Conservation (phyloP, 352 stramenopile genomes). For the Pythium sp. region DNA sequence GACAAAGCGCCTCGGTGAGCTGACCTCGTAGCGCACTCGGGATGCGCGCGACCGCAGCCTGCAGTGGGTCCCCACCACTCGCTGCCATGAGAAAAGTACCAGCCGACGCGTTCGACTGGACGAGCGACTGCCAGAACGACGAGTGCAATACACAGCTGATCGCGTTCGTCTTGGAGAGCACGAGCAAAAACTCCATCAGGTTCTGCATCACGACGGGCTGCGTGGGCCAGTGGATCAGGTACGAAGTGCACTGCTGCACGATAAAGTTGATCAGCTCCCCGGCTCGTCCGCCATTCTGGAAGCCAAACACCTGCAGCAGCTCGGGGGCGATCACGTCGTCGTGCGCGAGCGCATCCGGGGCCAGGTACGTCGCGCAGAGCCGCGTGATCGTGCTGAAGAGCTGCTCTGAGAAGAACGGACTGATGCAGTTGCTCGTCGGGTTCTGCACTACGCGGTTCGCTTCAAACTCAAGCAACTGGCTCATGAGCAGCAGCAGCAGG, state of each 20-base stretch:
- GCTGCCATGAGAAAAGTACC: constrained; percentile 43
- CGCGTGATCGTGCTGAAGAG: constrained; percentile 71
- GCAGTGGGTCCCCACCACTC: constrained; percentile 27
- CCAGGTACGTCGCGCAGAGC: constrained; percentile 72
- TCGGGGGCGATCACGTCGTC: constrained; percentile 39
- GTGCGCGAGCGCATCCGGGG: constrained; percentile 42
- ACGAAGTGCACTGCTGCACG: constrained; percentile 61
- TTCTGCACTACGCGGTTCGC: constrained; percentile 51
- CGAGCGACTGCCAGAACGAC: constrained; percentile 67
- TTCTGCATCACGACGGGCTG: constrained; percentile 84
- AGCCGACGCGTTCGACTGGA: constrained; percentile 66
- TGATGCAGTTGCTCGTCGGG: constrained; percentile 53
- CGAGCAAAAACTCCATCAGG: constrained; percentile 71
- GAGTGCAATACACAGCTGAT: constrained; percentile 55
- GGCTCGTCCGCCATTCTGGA: constrained; percentile 47
- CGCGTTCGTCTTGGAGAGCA: constrained; percentile 60
- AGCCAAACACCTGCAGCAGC: constrained; percentile 64
- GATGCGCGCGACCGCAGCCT: constrained; percentile 52
- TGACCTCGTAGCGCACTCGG: constrained; percentile 55
- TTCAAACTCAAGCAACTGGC: constrained; percentile 69
- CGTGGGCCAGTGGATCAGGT: constrained; percentile 79
- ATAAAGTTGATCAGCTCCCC: constrained; percentile 69
- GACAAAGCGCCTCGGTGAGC: constrained; percentile 68
- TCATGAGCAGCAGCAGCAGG: constrained; percentile 68
- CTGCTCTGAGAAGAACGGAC: constrained; percentile 80